Evolutionary conservation across 495 filamentous ascomycete genomes (phyloP).

Genomic region (Penicillium dipodomyicola): DNA sequence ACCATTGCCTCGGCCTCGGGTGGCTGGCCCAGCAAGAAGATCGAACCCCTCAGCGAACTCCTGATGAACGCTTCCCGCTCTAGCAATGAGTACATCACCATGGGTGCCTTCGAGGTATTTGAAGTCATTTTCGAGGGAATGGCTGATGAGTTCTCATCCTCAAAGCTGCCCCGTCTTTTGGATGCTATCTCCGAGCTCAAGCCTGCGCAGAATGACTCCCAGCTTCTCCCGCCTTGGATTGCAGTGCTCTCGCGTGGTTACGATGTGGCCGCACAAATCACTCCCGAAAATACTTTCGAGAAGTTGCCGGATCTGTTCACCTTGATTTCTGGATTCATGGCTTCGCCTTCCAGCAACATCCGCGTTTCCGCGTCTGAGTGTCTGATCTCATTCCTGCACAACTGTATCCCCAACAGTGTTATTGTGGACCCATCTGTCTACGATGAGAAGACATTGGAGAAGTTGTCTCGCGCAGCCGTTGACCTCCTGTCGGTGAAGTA

Average conservation of each 20-base stretch:
- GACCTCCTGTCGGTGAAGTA: constrained; percentile 83
- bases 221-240: constrained; percentile 92
- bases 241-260: constrained; percentile 91
- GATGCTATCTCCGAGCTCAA: constrained; percentile 85
- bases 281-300: constrained; percentile 80
- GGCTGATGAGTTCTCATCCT: constrained; percentile 77
- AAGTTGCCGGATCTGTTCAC: constrained; percentile 80
- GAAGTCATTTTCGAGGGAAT: constrained; percentile 92
- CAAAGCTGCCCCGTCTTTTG: constrained; percentile 83
- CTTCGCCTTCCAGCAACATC: constrained; percentile 86
- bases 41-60: constrained; percentile 84
- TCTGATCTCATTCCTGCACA: constrained; percentile 83
- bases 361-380: constrained; percentile 92
- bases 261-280: constrained; percentile 85
- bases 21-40: constrained; percentile 96
- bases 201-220: constrained; percentile 85
- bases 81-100: constrained; percentile 90
- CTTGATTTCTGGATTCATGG: constrained; percentile 72
- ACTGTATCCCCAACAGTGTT: constrained; percentile 76
- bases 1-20: constrained; percentile 79
- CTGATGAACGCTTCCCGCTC: constrained; percentile 82
- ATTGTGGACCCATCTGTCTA: constrained; percentile 83
- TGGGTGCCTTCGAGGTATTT: constrained; percentile 94
- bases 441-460: constrained; percentile 80
- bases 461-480: constrained; percentile 63